Percentiles rank a stretch among this genome's conserved stretches.
These are phyloP conservation scores for Ostreobium quekettii DNA, from an alignment of 139 green algal species.

Conservation along the genomic window DNA sequence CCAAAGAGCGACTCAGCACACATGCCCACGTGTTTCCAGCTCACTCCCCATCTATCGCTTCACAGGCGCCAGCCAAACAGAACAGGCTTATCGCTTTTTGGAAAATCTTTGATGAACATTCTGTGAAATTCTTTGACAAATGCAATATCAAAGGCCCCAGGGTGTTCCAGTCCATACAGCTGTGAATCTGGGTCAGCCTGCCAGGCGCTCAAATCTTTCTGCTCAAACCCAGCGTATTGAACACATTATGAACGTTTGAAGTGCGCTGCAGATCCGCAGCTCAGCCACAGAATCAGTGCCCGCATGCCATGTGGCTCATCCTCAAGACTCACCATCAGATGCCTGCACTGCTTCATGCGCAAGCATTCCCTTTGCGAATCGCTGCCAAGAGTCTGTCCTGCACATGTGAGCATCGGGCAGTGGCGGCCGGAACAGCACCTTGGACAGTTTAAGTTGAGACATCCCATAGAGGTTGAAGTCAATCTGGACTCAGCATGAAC, in stretches of 20 bases:
- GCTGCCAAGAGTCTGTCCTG: neutral
- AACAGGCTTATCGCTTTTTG: too few relatives aligned
- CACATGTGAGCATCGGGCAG: conserved; percentile 23
- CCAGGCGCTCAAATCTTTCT: neutral
- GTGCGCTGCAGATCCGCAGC: neutral
- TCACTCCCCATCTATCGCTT: too few relatives aligned
- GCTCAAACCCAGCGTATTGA: neutral
- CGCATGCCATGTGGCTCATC: too few relatives aligned
- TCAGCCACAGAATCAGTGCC: too few relatives aligned
- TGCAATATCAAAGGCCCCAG: neutral
- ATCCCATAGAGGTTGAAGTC: conserved; percentile 92
- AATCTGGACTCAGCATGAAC: conserved; percentile 38
- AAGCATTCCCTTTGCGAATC: neutral
- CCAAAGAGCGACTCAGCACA: neutral
- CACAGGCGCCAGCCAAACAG: too few relatives aligned
- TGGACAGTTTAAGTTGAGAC: conserved; percentile 51
- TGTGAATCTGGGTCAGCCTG: neutral
- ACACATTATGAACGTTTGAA: neutral
- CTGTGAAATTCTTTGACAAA: neutral
- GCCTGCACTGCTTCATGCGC: neutral
- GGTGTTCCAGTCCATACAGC: neutral
- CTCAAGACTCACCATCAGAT: too few relatives aligned
- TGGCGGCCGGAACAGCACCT: conserved; percentile 48
- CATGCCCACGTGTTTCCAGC: neutral
- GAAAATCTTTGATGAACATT: neutral